These are phyloP conservation scores for Colletotrichum filicis DNA, from an alignment of 2,329 filamentous ascomycete genomes.

Conservation along the genomic window DNA sequence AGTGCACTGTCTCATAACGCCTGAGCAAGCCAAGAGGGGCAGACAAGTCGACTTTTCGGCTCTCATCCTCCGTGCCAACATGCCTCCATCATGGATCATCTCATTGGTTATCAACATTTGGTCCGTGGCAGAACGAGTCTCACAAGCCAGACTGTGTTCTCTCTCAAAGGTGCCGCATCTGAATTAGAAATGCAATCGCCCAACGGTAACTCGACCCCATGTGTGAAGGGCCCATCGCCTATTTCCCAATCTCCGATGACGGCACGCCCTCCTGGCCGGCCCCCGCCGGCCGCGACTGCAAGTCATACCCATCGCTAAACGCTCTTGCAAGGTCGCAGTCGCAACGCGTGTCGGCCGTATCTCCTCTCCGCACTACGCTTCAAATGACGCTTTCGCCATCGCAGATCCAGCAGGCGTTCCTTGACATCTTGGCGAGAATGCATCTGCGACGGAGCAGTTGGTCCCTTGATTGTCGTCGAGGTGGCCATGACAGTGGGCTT, in stretches of 20 bases:
- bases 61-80: background rate
- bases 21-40: background rate
- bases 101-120: slow-evolving; percentile 16
- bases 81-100: background rate
- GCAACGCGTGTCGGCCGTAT: slow-evolving; percentile 22
- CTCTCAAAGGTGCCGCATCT: background rate
- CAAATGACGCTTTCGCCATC: slow-evolving; percentile 6
- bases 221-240: slow-evolving; percentile 14
- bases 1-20: slow-evolving; percentile 17
- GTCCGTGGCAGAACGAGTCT: slow-evolving; percentile 5
- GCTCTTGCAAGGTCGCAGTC: background rate
- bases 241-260: slow-evolving; percentile 30
- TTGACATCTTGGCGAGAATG: slow-evolving; percentile 4
- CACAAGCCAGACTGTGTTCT: slow-evolving; percentile 13
- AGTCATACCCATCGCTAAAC: slow-evolving; percentile 21
- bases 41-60: background rate
- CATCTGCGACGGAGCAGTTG: background rate
- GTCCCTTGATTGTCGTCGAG: background rate
- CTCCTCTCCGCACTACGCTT: background rate
- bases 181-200: slow-evolving; percentile 30
- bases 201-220: slow-evolving; percentile 30
- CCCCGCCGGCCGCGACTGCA: slow-evolving; percentile 15
- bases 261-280: slow-evolving; percentile 14
- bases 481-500: slow-evolving; percentile 4
- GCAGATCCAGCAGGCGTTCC: slow-evolving; percentile 24